These are phyloP conservation scores for Saposhnikovia divaricata DNA, from an alignment of 129 eudicot genomes.

Conservation along the genomic window DNA sequence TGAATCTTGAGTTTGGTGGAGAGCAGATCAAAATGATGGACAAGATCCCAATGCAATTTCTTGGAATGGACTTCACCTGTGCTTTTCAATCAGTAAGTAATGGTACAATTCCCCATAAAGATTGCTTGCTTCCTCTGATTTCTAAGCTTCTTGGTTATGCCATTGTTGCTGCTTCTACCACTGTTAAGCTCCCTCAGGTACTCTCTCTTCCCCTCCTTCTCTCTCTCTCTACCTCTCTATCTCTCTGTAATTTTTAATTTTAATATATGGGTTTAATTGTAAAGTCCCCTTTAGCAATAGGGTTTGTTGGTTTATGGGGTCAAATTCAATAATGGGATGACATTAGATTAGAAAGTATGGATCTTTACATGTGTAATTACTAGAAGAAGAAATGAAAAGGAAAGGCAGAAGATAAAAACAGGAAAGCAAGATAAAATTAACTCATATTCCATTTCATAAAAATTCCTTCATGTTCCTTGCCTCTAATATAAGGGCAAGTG, in stretches of 20 bases:
- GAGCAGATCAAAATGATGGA: slow-evolving; percentile 28
- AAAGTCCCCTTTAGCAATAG: neutral
- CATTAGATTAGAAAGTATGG: neutral
- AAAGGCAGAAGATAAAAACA: too few species aligned
- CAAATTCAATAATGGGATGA: neutral
- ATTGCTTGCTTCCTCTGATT: slow-evolving; percentile 77
- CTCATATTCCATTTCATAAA: too few species aligned
- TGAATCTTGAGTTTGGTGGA: neutral
- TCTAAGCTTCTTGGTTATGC: slow-evolving; percentile 88
- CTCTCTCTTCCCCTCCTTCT: too few species aligned
- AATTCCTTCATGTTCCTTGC: too few species aligned
- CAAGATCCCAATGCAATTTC: slow-evolving; percentile 40
- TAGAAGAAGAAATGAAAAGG: too few species aligned
- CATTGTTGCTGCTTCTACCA: slow-evolving; percentile 92
- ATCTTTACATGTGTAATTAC: neutral
- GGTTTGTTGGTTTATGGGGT: neutral
- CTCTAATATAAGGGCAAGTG: too few species aligned
- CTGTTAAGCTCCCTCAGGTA: slow-evolving; percentile 91
- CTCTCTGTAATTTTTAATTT: neutral
- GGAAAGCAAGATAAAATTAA: too few species aligned
- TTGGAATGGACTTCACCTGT: slow-evolving; percentile 85
- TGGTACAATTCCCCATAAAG: slow-evolving; percentile 62
- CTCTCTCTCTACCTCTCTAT: too few species aligned
- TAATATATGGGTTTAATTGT: neutral
- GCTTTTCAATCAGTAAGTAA: slow-evolving; percentile 49